Evolutionary conservation across 225 moss, liverwort and hornwort genomes (phyloP).

Genomic region (Pseudisothecium myosuroides): DNA sequence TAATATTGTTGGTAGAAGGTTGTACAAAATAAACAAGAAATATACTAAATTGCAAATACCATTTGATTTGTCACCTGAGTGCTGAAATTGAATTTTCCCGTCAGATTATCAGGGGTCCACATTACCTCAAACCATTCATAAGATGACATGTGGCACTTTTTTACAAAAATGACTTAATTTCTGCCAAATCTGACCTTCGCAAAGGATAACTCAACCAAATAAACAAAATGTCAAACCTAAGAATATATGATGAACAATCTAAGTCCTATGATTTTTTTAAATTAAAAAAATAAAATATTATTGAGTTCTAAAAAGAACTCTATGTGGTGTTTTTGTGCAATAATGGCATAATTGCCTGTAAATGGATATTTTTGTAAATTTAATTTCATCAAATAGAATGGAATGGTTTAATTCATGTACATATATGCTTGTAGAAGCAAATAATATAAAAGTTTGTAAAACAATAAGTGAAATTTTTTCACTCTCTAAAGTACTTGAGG

Average conservation of each 20-base stretch:
- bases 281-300: neutral
- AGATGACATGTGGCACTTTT: no score
- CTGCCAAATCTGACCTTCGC: no score
- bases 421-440: neutral
- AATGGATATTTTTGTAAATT: neutral
- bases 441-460: neutral
- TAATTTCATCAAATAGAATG: neutral
- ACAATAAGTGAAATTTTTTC: neutral
- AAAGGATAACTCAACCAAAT: no score
- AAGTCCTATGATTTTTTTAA: no score
- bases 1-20: neutral
- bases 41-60: neutral
- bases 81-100: no score
- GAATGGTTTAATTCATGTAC: neutral
- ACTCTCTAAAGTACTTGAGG: accelerated
- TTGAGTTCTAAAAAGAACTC: neutral
- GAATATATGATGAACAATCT: neutral
- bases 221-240: neutral
- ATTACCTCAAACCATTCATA: no score
- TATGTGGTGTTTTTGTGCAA: neutral
- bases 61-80: no score
- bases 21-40: neutral
- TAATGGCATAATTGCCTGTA: neutral
- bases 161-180: no score
- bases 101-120: no score